Percentiles rank a stretch among this genome's conserved stretches.
phyloP scores from a whole-genome alignment of 331 rosid genomes.

The Pyracantha coccinea region DNA sequence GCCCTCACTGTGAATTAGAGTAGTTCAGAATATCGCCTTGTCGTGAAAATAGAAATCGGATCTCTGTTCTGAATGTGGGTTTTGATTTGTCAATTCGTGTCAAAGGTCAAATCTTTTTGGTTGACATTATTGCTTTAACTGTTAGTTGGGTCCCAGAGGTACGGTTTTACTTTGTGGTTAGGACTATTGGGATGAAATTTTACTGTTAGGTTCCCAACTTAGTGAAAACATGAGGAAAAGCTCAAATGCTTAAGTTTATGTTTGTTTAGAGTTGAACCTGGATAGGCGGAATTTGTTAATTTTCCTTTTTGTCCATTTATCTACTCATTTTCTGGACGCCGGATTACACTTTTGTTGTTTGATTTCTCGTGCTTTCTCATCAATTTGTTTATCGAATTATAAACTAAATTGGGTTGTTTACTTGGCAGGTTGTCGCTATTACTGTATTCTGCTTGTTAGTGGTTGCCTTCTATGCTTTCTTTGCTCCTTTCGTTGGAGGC shows the following conservation, averaged over 20 bases:
- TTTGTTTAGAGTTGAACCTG: neutral
- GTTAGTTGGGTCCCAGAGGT: neutral
- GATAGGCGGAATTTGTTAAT: neutral
- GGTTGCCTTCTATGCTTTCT: conserved; percentile 86
- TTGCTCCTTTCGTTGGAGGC: conserved; percentile 92
- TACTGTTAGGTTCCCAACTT: neutral
- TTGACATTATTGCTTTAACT: neutral
- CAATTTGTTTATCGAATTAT: conserved; percentile 1
- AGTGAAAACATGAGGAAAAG: neutral
- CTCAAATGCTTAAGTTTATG: neutral
- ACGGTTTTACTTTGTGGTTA: neutral
- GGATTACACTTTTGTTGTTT: neutral
- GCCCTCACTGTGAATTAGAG: no score
- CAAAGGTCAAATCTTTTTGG: neutral
- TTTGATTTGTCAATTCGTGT: conserved; percentile 8
- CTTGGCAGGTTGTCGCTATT: conserved; percentile 77
- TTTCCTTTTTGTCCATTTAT: neutral
- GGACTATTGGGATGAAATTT: neutral
- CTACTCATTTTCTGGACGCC: neutral
- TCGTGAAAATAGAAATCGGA: neutral
- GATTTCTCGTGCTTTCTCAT: conserved; percentile 7
- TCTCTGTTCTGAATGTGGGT: neutral
- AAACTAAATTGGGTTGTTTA: conserved; percentile 20
- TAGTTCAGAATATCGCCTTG: no score
- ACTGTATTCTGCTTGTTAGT: conserved; percentile 84